Percentiles rank a stretch among this genome's conserved stretches.
Conservation (phyloP, 192 early-diverging fungal species). For the Jimgerdemannia flammicorona region DNA sequence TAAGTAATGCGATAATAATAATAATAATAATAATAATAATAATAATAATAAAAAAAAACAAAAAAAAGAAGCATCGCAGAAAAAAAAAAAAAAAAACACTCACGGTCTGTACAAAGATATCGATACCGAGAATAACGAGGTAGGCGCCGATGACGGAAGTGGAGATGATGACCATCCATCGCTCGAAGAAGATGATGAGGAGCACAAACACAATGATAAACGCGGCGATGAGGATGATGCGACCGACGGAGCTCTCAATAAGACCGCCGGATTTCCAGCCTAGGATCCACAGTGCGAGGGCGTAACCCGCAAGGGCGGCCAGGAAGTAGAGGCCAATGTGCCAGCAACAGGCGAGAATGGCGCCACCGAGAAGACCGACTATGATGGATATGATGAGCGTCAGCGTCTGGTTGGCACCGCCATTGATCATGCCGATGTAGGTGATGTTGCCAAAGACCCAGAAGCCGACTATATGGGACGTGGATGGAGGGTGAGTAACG, state of each 20-base stretch:
- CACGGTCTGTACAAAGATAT: conserved; percentile 62
- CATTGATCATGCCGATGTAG: background rate
- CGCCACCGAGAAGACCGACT: conserved; percentile 64
- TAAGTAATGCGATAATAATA: too few species aligned
- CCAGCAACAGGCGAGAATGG: conserved; percentile 60
- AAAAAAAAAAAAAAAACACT: too few species aligned
- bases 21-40: too few species aligned
- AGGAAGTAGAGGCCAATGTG: conserved; percentile 69
- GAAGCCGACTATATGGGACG: background rate
- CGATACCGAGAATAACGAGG: conserved; percentile 69
- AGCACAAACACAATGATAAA: conserved; percentile 59
- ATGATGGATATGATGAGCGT: conserved; percentile 44
- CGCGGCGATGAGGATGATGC: conserved; percentile 66
- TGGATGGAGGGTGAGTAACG: too few species aligned
- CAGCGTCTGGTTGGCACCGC: conserved; percentile 13
- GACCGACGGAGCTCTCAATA: conserved; percentile 57
- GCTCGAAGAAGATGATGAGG: conserved; percentile 57
- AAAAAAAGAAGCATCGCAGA: too few species aligned
- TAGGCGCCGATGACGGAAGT: conserved; percentile 77
- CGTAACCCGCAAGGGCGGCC: conserved; percentile 77
- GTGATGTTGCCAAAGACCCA: background rate
- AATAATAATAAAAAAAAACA: too few species aligned
- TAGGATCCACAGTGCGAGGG: conserved; percentile 69
- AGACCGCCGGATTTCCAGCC: conserved; percentile 56
- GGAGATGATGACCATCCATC: conserved; percentile 55